Evolutionary conservation across 805 yeast species (phyloP).

Genomic region (Barnettozyma wickerhamii): DNA sequence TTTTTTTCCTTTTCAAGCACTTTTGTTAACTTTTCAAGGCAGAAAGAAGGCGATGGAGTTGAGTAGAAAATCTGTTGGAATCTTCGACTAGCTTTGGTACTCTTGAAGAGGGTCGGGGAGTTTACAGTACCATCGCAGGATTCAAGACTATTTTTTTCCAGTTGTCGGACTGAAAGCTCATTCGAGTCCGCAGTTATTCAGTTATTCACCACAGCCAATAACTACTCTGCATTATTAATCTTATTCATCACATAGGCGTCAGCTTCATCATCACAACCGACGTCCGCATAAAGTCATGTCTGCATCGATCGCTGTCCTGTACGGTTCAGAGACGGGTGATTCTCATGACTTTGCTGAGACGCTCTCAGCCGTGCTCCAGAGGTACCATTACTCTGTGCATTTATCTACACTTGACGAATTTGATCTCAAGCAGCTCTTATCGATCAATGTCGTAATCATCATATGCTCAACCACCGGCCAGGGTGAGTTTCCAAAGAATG

Average conservation of each 20-base stretch:
- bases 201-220: neutral
- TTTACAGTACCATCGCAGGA: no score
- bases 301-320: constrained; percentile 54
- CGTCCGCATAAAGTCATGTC: constrained; percentile 10
- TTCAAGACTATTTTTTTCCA: no score
- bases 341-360: constrained; percentile 78
- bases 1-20: no score
- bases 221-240: neutral
- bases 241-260: neutral
- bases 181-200: neutral
- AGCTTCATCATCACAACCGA: neutral
- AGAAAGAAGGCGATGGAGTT: no score
- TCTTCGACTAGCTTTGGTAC: no score
- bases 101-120: no score
- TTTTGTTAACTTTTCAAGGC: no score
- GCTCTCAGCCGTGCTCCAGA: constrained; percentile 50
- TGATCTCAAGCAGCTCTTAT: constrained; percentile 48
- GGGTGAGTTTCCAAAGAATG: constrained; percentile 85
- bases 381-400: constrained; percentile 45
- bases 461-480: constrained; percentile 93
- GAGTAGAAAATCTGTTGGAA: no score
- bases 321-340: constrained; percentile 93
- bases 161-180: no score
- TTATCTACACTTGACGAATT: constrained; percentile 57
- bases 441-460: constrained; percentile 44